Evolutionary conservation across 2,329 filamentous ascomycete species (phyloP), one percentile per base, ranked within the genome.

Genomic region (Hawksworthiomyces lignivorus): DNA sequence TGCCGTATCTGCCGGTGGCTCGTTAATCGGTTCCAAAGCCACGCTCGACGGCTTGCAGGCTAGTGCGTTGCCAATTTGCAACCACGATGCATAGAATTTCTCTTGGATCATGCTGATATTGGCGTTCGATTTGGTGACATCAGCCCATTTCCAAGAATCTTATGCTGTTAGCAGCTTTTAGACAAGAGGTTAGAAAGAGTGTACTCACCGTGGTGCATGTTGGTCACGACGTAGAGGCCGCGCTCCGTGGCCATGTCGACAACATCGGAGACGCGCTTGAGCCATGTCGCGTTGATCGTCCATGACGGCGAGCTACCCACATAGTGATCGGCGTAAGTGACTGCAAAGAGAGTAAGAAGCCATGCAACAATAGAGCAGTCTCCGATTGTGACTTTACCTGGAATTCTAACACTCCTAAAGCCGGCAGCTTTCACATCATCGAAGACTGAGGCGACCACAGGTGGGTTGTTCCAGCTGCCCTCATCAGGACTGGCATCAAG

Each of bases 261-360:
- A 2, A 80, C 75, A 24, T 73, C 69, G 2, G 69, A 70, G 2
- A 80, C 75, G 10, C 76, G 64, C 43, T 75, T 63, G 32, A 80
- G 62, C 75, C 74, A 80, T 0, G 57, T 57, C 0, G 67, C 52
- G 47, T 78, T 66, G 17, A 80, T 67, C 3, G 62, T 71, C 67
- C 70, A 80, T 37, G 65, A 65, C 0, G 75, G 74, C 0, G 71
- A 67, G 4, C 59, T 56, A 5, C 62, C 61, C 4, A 62, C 62
- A 51, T 75, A 79, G 48, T 80, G 75, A 48, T 77, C 66, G 3
- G 70, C 64, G 61, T 73, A 80, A 3, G 75, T 79, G 1, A 79
- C 72, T 69, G 33, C n/a, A n/a, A n/a, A n/a, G n/a, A n/a, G n/a
- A n/a, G n/a, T n/a, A n/a, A n/a, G n/a, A n/a, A n/a, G n/a, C n/a